Evolutionary conservation across 768 basidiomycete species (phyloP), one percentile per base, ranked within the genome.

Genomic region (Gloeopeniophorella convolvens): DNA sequence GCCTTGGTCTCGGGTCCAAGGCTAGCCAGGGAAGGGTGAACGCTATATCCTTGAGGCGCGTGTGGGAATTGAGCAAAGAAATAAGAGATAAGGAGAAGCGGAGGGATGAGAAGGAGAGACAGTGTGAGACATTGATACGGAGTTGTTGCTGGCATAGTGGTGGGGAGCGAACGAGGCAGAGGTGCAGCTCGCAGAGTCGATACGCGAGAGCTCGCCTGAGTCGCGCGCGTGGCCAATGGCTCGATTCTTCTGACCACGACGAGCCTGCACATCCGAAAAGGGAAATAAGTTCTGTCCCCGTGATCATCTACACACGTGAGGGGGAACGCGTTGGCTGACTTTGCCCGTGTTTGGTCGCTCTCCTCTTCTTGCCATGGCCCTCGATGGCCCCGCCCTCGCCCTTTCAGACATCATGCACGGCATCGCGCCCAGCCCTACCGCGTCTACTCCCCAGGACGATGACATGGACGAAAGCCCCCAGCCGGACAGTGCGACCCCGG

Each of bases 21-120:
- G 26, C 75, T 76, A 2, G 82, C 75, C 6, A 89, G 71, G 5
- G 83, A 85, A 2, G 77, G 66, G 48, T 83, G 70, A 3, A 84
- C 64, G 34, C 64, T 58, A 3, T 78, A 66, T 0, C 75, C 68
- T 23, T 67, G 66, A 0, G 82, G 83, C 0, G 81, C 76, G 46
- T 70, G 68, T 2, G 86, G 85, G 60, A 88, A 88, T 1, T 76
- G 73, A 7, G 82, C 74, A 55, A 85, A 66, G 59, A 87, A 68
- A 62, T 84, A 87, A 3, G 73, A 66, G 3, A 74, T 68, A 42
- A 86, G 68, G 37, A 85, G 68, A 23, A 85, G 62, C 13, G 83
- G 77, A 0, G 82, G 80, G 5, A 86, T 61, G 12, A 82, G 62
- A 49, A 87, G 68, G 27, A 88, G 71, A 2, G 77, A 70, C 26